These are phyloP conservation scores for Ceratobasidium sp. DNA, from an alignment of 1,284 basidiomycete genomes.

Conservation along the genomic window DNA sequence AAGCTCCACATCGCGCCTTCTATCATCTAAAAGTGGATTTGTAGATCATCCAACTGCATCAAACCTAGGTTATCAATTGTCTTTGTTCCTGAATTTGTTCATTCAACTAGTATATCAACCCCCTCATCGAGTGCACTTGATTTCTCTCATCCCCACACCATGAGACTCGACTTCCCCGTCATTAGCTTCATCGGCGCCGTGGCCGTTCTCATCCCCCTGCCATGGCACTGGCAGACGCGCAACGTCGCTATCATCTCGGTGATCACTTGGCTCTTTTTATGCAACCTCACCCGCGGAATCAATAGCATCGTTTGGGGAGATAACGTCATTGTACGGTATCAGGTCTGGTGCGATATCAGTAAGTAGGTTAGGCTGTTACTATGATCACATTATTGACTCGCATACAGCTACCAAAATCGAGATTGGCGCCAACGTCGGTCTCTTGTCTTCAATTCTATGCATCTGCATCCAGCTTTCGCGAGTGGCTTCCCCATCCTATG, in stretches of 20 bases:
- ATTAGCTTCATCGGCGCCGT: constrained; percentile 44
- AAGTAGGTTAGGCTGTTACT: constrained; percentile 32
- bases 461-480: constrained; percentile 49
- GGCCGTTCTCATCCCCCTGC: constrained; percentile 47
- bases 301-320: constrained; percentile 56
- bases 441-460: constrained; percentile 48
- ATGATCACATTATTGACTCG: neutral
- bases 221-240: constrained; percentile 56
- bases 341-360: constrained; percentile 54
- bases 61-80: neutral
- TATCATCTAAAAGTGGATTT: too few species aligned
- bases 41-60: neutral
- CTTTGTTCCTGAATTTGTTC: neutral
- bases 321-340: constrained; percentile 44
- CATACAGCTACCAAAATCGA: too few species aligned
- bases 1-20: neutral
- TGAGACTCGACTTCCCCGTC: constrained; percentile 38
- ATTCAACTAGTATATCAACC: constrained; percentile 3
- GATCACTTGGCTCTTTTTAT: constrained; percentile 63
- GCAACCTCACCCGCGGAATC: constrained; percentile 60
- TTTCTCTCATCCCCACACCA: neutral
- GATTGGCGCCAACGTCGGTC: constrained; percentile 43
- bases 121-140: neutral
- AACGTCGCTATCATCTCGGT: constrained; percentile 62
- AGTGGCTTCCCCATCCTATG: too few species aligned